Conservation (phyloP, 768 basidiomycete genomes). For the Kwoniella dejecticola region DNA sequence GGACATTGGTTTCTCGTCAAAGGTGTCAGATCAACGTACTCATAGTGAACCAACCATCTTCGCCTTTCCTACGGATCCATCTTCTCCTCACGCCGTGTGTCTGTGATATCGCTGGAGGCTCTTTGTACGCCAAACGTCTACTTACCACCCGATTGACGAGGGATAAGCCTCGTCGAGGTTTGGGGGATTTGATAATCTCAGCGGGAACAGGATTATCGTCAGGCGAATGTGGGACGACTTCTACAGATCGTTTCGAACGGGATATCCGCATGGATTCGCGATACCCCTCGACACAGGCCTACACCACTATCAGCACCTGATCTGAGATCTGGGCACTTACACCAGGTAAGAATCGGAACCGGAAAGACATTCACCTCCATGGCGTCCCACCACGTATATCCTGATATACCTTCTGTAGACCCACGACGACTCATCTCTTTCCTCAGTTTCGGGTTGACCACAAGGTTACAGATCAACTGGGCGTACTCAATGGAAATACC, state of each 20-base stretch:
- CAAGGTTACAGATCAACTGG: constrained; percentile 28
- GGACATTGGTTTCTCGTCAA: too few species aligned
- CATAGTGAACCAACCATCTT: not conserved
- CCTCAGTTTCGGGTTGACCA: constrained; percentile 30
- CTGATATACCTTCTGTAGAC: constrained; percentile 46
- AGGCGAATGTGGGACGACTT: constrained; percentile 18
- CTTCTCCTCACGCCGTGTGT: constrained; percentile 7
- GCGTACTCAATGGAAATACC: constrained; percentile 41
- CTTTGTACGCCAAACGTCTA: constrained; percentile 17
- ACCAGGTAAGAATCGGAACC: too few species aligned
- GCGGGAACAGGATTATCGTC: not conserved
- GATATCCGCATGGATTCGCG: constrained; percentile 48
- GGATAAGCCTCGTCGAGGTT: constrained; percentile 10
- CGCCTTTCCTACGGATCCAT: constrained; percentile 22
- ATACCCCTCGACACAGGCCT: constrained; percentile 56
- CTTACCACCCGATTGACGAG: constrained; percentile 22
- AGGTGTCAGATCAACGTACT: constrained; percentile 1
- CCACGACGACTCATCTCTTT: constrained; percentile 44
- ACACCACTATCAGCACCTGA: too few species aligned
- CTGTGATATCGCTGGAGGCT: not conserved
- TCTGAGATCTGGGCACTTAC: too few species aligned
- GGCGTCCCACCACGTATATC: constrained; percentile 56
- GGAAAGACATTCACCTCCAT: constrained; percentile 51
- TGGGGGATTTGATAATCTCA: not conserved
- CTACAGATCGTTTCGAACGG: constrained; percentile 17